Evolutionary conservation across 2,329 filamentous ascomycete genomes (phyloP).

Genomic region (Ceratocystis papillata): DNA sequence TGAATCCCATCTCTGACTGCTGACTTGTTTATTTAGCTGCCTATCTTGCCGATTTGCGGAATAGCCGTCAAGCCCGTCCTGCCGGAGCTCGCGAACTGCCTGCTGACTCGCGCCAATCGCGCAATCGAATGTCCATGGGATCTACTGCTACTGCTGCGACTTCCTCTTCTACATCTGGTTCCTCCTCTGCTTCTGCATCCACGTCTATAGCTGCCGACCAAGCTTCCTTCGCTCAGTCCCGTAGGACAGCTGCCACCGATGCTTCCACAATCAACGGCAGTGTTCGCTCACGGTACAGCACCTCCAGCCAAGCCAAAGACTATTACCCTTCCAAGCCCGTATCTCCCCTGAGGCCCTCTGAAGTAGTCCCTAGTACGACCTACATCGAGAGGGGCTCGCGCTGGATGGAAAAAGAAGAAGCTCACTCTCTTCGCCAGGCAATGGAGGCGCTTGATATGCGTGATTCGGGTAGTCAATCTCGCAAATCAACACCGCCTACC

Average conservation of each 20-base stretch:
- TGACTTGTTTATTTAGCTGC: conserved; percentile 40
- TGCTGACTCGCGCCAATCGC: conserved; percentile 30
- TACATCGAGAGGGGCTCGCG: conserved; percentile 65
- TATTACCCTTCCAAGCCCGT: conserved; percentile 39
- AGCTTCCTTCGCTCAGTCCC: conserved; percentile 19
- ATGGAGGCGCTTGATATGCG: conserved; percentile 61
- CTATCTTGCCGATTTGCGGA: conserved; percentile 61
- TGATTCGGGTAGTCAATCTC: conserved; percentile 27
- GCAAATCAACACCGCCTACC: conserved; percentile 24
- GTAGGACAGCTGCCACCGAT: conserved; percentile 21
- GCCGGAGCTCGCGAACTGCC: conserved; percentile 50
- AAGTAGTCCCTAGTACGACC: conserved; percentile 53
- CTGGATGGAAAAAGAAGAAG: conserved; percentile 75
- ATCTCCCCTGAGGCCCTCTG: conserved; percentile 44
- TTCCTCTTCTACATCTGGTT: conserved; percentile 17
- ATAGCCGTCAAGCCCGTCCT: conserved; percentile 55
- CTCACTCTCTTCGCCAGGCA: conserved; percentile 55
- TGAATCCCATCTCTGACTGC: conserved; percentile 24
- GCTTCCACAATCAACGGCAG: conserved; percentile 30
- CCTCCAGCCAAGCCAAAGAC: conserved; percentile 38
- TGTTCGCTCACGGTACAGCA: conserved; percentile 42
- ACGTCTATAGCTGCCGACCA: conserved; percentile 20
- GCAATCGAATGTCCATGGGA: conserved; percentile 22
- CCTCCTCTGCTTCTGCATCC: conserved; percentile 15
- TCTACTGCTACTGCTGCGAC: conserved; percentile 18